Evolutionary conservation across 768 basidiomycete species (phyloP).

Genomic region (Naematelia aurantialba): DNA sequence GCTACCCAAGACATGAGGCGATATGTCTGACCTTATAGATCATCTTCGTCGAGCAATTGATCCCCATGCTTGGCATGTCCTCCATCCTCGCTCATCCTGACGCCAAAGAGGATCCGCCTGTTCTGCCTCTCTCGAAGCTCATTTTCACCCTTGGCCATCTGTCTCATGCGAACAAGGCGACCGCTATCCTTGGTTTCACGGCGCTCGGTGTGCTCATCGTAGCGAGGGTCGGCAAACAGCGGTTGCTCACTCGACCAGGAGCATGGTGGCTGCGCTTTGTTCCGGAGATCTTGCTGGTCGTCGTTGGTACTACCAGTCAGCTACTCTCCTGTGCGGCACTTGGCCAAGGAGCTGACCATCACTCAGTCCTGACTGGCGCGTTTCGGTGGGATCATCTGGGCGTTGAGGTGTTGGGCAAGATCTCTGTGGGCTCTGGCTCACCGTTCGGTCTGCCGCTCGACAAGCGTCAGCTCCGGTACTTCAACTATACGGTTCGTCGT

Average conservation of each 20-base stretch:
- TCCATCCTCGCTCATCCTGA: slow-evolving; percentile 31
- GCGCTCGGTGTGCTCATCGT: slow-evolving; percentile 65
- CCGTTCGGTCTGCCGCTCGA: slow-evolving; percentile 70
- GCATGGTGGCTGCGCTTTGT: slow-evolving; percentile 68
- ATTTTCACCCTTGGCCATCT: slow-evolving; percentile 66
- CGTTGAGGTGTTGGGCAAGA: slow-evolving; percentile 75
- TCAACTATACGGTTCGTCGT: slow-evolving; percentile 60
- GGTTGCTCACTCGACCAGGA: slow-evolving; percentile 56
- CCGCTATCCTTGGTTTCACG: slow-evolving; percentile 70
- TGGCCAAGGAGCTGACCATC: neutral
- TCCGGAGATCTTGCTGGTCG: slow-evolving; percentile 86
- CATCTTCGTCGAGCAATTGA: slow-evolving; percentile 67
- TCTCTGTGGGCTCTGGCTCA: slow-evolving; percentile 58
- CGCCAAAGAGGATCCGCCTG: slow-evolving; percentile 51
- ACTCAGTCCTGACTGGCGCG: slow-evolving; percentile 64
- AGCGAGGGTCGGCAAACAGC: slow-evolving; percentile 54
- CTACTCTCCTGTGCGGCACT: neutral
- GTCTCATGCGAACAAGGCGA: slow-evolving; percentile 57
- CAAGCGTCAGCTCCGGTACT: slow-evolving; percentile 59
- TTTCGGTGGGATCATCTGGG: slow-evolving; percentile 73
- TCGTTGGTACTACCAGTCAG: slow-evolving; percentile 75
- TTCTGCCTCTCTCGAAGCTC: slow-evolving; percentile 69
- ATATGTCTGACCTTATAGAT: slow-evolving; percentile 51
- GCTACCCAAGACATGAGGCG: neutral
- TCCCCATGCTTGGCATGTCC: slow-evolving; percentile 82